Percentiles rank a stretch among this genome's conserved stretches.
These are phyloP conservation scores for Claviceps lovelessii DNA, from an alignment of 2,329 filamentous ascomycete species.

Conservation along the genomic window DNA sequence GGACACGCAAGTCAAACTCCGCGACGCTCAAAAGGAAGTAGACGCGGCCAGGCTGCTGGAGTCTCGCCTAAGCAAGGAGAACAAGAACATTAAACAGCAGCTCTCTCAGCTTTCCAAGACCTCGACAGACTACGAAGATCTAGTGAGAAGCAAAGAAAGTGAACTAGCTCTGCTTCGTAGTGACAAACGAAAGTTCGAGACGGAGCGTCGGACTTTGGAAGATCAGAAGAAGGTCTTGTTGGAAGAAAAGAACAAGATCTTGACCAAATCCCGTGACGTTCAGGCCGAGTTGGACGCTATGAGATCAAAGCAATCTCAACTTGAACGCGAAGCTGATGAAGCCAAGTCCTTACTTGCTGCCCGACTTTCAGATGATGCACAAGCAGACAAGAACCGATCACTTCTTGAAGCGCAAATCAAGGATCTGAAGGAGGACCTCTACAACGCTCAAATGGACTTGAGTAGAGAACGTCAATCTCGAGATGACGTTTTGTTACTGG, in stretches of 20 bases:
- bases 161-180: slow-evolving; percentile 73
- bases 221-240: slow-evolving; percentile 59
- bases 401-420: slow-evolving; percentile 77
- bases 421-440: slow-evolving; percentile 74
- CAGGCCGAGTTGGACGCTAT: slow-evolving; percentile 81
- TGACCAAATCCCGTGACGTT: slow-evolving; percentile 62
- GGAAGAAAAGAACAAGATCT: slow-evolving; percentile 65
- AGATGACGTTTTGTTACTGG: slow-evolving; percentile 81
- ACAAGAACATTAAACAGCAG: slow-evolving; percentile 68
- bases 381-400: slow-evolving; percentile 66
- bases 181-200: slow-evolving; percentile 71
- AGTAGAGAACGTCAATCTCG: slow-evolving; percentile 85
- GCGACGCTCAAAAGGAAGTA: slow-evolving; percentile 64
- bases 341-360: slow-evolving; percentile 76
- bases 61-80: slow-evolving; percentile 64
- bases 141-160: slow-evolving; percentile 86
- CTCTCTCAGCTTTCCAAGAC: slow-evolving; percentile 78
- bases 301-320: slow-evolving; percentile 66
- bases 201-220: slow-evolving; percentile 65
- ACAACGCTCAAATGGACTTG: slow-evolving; percentile 72
- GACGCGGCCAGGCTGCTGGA: slow-evolving; percentile 59
- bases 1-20: slow-evolving; percentile 75
- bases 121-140: slow-evolving; percentile 87
- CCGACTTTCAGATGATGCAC: slow-evolving; percentile 76
- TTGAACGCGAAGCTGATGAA: slow-evolving; percentile 80